Conservation (phyloP, 345 rosid species). For the Boechera divaricarpa region DNA sequence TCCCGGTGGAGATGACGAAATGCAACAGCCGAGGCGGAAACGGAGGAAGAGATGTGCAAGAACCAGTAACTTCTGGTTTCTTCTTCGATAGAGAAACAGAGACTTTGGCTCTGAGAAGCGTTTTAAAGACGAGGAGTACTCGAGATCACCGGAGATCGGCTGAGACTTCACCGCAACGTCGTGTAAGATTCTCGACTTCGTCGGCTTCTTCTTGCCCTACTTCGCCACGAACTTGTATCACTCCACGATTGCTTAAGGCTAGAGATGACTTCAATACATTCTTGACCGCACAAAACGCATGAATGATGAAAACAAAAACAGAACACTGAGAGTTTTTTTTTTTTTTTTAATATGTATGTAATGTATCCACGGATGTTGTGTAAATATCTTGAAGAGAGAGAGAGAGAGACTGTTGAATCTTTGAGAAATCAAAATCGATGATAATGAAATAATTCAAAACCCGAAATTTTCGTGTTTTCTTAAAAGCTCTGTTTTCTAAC, state of each 20-base stretch:
- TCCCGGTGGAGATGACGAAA: conserved; percentile 67
- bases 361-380: conserved; percentile 27
- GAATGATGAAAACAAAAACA: conserved; percentile 29
- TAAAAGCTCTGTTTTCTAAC: background rate
- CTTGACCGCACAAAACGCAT: conserved; percentile 65
- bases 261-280: conserved; percentile 62
- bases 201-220: conserved; percentile 51
- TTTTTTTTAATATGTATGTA: background rate
- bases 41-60: conserved; percentile 56
- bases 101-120: conserved; percentile 49
- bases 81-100: conserved; percentile 61
- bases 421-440: conserved; percentile 23
- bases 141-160: conserved; percentile 46
- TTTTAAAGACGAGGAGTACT: conserved; percentile 51
- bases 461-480: background rate
- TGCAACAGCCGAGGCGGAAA: conserved; percentile 33
- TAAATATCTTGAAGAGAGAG: conserved; percentile 37
- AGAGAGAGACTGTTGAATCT: conserved; percentile 1
- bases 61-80: conserved; percentile 73
- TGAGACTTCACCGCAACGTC: conserved; percentile 62
- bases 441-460: background rate
- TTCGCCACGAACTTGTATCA: conserved; percentile 64
- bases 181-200: conserved; percentile 67
- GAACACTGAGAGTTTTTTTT: conserved; percentile 4
- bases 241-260: conserved; percentile 63